These are phyloP conservation scores for Alternaria solani DNA, from an alignment of 2,329 filamentous ascomycete species.

Conservation along the genomic window DNA sequence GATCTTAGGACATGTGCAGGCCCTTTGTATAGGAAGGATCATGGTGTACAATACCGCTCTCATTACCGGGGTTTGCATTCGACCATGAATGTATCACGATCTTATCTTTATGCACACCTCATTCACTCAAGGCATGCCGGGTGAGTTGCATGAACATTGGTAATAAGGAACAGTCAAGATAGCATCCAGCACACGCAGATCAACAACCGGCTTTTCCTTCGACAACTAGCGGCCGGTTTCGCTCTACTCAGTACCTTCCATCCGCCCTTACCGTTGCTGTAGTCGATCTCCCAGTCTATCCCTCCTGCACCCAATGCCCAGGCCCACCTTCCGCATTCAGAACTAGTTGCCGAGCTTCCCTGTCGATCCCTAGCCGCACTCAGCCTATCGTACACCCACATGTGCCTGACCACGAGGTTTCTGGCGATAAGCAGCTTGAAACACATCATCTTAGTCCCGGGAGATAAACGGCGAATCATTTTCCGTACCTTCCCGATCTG, in stretches of 20 bases:
- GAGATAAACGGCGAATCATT: slow-evolving; percentile 14
- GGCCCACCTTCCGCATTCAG: slow-evolving; percentile 25
- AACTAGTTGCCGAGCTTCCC: slow-evolving; percentile 24
- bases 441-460: slow-evolving; percentile 19
- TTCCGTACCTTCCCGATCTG: slow-evolving; percentile 36
- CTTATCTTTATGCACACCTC: background rate
- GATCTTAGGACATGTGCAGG: background rate
- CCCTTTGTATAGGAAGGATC: background rate
- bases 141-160: background rate
- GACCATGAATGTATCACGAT: background rate
- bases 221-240: background rate
- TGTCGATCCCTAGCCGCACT: slow-evolving; percentile 30
- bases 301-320: background rate
- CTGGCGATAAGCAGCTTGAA: slow-evolving; percentile 32
- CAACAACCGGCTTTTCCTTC: background rate
- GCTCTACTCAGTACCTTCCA: background rate
- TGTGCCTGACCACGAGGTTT: slow-evolving; percentile 21
- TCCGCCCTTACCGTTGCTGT: background rate
- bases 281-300: slow-evolving; percentile 4
- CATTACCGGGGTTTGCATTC: background rate
- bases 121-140: background rate
- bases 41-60: background rate
- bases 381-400: slow-evolving; percentile 36
- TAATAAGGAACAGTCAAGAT: background rate
- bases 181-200: background rate